Conservation (phyloP, 208 protist genomes). For the Novymonas esmeraldas region DNA sequence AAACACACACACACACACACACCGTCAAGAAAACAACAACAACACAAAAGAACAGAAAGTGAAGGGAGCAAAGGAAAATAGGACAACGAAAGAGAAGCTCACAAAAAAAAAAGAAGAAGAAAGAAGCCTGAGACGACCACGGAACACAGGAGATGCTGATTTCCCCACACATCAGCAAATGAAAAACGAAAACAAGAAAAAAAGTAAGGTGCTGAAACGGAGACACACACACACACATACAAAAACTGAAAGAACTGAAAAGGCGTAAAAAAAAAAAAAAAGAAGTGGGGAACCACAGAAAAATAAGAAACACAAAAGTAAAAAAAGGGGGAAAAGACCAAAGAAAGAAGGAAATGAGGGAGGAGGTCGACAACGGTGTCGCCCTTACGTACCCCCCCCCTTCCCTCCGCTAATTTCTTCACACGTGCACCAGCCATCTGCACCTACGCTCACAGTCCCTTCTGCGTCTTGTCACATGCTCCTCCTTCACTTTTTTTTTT, state of each 20-base stretch:
- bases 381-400: too few relatives aligned
- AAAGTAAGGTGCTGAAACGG: too few relatives aligned
- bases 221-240: not conserved
- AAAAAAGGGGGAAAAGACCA: too few relatives aligned
- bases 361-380: too few relatives aligned
- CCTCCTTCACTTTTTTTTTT: too few relatives aligned
- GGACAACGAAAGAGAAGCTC: not conserved
- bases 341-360: too few relatives aligned
- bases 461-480: too few relatives aligned
- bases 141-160: not conserved
- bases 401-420: too few relatives aligned
- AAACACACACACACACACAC: not conserved
- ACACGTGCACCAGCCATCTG: too few relatives aligned
- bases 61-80: not conserved
- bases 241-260: not conserved
- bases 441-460: too few relatives aligned
- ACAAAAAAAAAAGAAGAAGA: not conserved
- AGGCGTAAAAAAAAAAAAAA: conserved; percentile 1
- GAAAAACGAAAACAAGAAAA: not conserved
- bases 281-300: too few relatives aligned
- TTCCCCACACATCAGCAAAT: not conserved
- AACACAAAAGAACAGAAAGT: conserved; percentile 1
- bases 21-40: not conserved
- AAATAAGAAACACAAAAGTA: not conserved
- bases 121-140: too few relatives aligned